Percentiles rank a stretch among this genome's conserved stretches.
These are phyloP conservation scores for Eucalyptus leucophloia DNA, from an alignment of 345 rosid species.

Conservation along the genomic window DNA sequence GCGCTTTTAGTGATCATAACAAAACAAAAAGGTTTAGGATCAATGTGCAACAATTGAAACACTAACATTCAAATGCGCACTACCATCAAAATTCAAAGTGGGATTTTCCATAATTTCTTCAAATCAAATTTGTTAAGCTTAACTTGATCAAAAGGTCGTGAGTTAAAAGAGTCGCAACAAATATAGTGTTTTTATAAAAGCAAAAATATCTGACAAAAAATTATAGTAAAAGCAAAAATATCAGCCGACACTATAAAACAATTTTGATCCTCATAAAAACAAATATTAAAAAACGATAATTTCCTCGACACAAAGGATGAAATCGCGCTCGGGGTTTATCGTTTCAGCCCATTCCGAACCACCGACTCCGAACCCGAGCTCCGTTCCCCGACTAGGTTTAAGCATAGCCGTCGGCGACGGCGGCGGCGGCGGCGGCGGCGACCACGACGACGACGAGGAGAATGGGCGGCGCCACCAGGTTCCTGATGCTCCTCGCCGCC, in stretches of 20 bases:
- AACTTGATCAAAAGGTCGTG: background rate
- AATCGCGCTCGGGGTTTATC: background rate
- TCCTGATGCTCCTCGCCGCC: constrained; percentile 49
- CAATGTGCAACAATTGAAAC: background rate
- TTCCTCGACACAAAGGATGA: background rate
- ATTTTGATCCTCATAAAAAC: background rate
- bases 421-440: background rate
- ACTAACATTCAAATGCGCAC: too few species aligned
- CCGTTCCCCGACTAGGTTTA: constrained; percentile 2
- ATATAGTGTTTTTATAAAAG: background rate
- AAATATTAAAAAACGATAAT: background rate
- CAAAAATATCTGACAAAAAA: background rate
- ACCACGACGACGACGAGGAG: background rate
- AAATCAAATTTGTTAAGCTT: too few species aligned
- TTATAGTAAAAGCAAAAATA: background rate
- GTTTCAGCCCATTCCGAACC: background rate
- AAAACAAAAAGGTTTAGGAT: too few species aligned
- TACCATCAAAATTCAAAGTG: background rate
- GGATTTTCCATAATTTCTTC: background rate
- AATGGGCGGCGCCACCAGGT: constrained; percentile 54
- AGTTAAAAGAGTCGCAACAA: background rate
- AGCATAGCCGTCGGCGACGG: background rate
- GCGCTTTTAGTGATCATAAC: too few species aligned
- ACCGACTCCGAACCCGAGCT: background rate
- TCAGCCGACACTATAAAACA: background rate